Evolutionary conservation across 2,329 filamentous ascomycete genomes (phyloP), one percentile per base, ranked within the genome.

Genomic region (Aspergillus aculeatus): DNA sequence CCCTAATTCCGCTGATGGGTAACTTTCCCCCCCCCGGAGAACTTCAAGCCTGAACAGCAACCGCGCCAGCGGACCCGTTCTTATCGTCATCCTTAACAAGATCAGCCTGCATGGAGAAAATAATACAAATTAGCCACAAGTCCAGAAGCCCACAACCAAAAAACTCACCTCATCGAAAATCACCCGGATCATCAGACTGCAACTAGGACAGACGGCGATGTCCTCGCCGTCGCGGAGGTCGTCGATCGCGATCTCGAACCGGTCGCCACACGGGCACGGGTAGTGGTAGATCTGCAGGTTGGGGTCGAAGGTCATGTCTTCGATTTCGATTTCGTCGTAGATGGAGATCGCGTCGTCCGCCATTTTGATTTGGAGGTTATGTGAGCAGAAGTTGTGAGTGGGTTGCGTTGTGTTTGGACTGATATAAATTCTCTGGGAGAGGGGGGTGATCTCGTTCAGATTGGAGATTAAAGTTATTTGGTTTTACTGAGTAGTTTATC

Each of bases 271-370:
- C 1, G 95, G 95, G 75, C 95, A 99, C 14, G 95, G 95, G 76
- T 96, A 96, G 79, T 94, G 90, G 81, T 96, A 99, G 68, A 96
- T 89, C 75, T 96, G 89, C 47, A 92, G 84, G 4, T 83, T 82
- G 50, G 87, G 80, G 77, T 97, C 92, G 75, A 86, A 97, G 71
- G 90, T 95, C 92, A 97, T 96, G 78, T 99, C 95, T 77, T 98
- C 94, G 80, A 98, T 97, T 76, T 98, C 94, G 77, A 98, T 94
- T 78, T 97, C 94, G 73, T 98, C 94, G 82, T 97, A 98, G 75
- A 96, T 91, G 67, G 89, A 87, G 59, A 89, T 77, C 56, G 85
- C 82, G 65, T 89, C 72, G 73, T 88, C 86, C 38, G 86, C 82
- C 86, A 88, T 88, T 58, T 66, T 79, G 57, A 48, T 31, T 31